Evolutionary conservation across 1,284 basidiomycete genomes (phyloP).

Genomic region (Cutaneotrichosporon sp.): DNA sequence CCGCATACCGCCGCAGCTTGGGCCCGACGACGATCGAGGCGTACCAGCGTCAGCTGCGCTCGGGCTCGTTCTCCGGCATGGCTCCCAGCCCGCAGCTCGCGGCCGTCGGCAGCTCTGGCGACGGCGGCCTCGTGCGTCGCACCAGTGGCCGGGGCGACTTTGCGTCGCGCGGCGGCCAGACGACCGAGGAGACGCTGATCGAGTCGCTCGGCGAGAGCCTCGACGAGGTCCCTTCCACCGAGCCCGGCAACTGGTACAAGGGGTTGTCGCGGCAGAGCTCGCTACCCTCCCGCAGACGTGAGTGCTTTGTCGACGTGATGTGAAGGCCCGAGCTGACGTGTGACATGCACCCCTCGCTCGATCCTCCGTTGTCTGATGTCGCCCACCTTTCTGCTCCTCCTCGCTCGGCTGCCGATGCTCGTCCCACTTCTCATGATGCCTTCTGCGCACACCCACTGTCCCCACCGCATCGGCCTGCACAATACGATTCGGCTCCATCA

Average conservation of each 20-base stretch:
- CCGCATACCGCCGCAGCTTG: conserved; percentile 16
- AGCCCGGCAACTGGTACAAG: conserved; percentile 38
- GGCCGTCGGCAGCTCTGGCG: background rate
- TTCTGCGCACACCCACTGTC: background rate
- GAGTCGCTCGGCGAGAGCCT: conserved; percentile 34
- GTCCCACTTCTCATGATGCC: background rate
- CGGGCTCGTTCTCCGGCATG: conserved; percentile 19
- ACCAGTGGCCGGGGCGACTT: conserved; percentile 28
- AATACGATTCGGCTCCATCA: background rate
- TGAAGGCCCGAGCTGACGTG: conserved; percentile 2
- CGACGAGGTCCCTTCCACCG: conserved; percentile 29
- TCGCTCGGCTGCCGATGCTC: background rate
- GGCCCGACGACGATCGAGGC: conserved; percentile 9
- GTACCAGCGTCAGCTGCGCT: conserved; percentile 14
- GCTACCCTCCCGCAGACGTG: conserved; percentile 44
- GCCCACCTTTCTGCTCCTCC: background rate
- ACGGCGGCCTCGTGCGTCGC: conserved; percentile 24
- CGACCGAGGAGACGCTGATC: conserved; percentile 31
- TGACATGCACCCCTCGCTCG: background rate
- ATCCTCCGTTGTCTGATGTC: background rate
- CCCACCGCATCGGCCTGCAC: background rate
- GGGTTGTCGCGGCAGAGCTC: conserved; percentile 47
- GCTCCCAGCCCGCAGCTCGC: conserved; percentile 1
- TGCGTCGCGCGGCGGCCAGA: conserved; percentile 28
- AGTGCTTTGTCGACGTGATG: conserved; percentile 17